A percentile compares a stretch with the other conserved stretches of the same genome.
Evolutionary conservation across 768 basidiomycete genomes (phyloP).

Genomic region (Strobilomyces echinocephalus): DNA sequence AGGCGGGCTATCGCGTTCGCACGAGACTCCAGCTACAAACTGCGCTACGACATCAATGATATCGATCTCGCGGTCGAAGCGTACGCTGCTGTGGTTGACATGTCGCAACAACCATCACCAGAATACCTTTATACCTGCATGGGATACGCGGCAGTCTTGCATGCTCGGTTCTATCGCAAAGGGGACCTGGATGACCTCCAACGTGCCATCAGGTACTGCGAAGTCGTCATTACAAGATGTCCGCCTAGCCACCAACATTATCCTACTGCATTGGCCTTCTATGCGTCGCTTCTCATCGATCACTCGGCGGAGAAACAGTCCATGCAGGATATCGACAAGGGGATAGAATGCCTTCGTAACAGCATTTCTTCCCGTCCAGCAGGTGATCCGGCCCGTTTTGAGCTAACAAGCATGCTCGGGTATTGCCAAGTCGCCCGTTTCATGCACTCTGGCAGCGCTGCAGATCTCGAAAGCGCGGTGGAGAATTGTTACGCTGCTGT

Average conservation of each 20-base stretch:
- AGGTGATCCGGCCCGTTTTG: not conserved
- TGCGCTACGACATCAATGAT: slow-evolving; percentile 13
- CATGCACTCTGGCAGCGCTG: slow-evolving; percentile 10
- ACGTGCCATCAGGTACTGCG: slow-evolving; percentile 9
- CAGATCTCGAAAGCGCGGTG: slow-evolving; percentile 26
- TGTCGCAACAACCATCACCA: not conserved
- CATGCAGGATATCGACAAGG: slow-evolving; percentile 14
- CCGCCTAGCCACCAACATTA: slow-evolving; percentile 6
- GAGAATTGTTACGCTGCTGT: slow-evolving; percentile 11
- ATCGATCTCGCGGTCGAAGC: slow-evolving; percentile 9
- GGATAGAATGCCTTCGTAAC: slow-evolving; percentile 8
- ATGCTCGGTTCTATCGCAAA: slow-evolving; percentile 4
- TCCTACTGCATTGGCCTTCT: not conserved
- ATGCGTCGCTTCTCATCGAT: slow-evolving; percentile 11
- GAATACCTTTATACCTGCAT: slow-evolving; percentile 4
- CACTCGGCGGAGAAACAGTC: slow-evolving; percentile 11
- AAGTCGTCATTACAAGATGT: slow-evolving; percentile 2
- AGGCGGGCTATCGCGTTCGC: slow-evolving; percentile 5
- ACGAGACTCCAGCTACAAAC: slow-evolving; percentile 9
- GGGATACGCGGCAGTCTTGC: slow-evolving; percentile 6
- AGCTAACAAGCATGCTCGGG: slow-evolving; percentile 11
- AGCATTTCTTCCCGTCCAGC: slow-evolving; percentile 5
- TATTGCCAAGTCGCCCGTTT: slow-evolving; percentile 16
- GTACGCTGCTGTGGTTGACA: slow-evolving; percentile 9
- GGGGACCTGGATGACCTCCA: slow-evolving; percentile 12